Base-by-base conservation (phyloP, 73 alveolate genomes). In the Urostyla sp. region DNA sequence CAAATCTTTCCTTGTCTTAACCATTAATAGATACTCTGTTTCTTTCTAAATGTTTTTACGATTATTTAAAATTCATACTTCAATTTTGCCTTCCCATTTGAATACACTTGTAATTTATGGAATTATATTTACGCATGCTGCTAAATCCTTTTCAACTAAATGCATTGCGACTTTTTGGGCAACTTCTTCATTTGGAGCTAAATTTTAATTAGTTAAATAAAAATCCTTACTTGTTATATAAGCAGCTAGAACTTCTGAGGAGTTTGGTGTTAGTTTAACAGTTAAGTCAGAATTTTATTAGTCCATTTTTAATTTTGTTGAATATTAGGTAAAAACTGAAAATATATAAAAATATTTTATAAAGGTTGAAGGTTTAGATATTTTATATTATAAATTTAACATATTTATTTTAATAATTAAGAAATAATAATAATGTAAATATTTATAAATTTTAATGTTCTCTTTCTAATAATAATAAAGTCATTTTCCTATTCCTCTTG, bases 51-150 rank as follows among this genome's bases (percentile, higher is more conserved):
- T 63, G 20, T 5, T 35, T 63, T 21, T 3, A 55, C 5, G 23
- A 55, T 38, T 4, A 43, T 6, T n/a, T n/a, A 8, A 21, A 1
- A 40, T 20, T 28, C 28, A 43, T 37, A 63, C 79, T 11, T 40
- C 59, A 38, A 63, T 63, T 2, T 63, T 3, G 3, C 60, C 60
- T 40, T 63, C 44, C 79, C 79, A 63, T n/a, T 34, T 38, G 45
- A 43, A 63, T 1, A 63, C 44, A 27, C 79, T 63, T 37, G 79
- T 63, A 13, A 63, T 45, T 16, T 60, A 57, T 5, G 79, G 79
- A 23, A 63, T 63, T 21, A 63, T 63, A 24, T 63, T 63, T 2
- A 60, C 79, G 44, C 79, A 63, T 18, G 79, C 79, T n/a, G 44
- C 26, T 37, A 63, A 16, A 21, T 63, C 4, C 53, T 63, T 63